phyloP scores from a whole-genome alignment of 2,329 filamentous ascomycete species.

The Aspergillus chevalieri region DNA sequence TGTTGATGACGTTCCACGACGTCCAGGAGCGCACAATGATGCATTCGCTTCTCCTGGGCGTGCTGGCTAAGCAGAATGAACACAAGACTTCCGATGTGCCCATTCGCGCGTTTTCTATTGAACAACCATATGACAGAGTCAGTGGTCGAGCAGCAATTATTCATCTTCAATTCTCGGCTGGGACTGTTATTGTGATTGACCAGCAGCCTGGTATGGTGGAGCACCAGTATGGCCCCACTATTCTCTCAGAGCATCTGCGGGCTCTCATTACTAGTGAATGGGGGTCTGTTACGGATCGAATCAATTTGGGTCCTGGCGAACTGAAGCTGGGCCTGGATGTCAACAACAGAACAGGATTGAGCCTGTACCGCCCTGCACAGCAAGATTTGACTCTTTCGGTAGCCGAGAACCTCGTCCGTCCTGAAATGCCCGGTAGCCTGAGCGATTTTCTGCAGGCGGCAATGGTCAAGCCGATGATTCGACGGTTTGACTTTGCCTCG shows the following conservation, averaged over 20 bases:
- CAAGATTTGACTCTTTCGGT: constrained; percentile 71
- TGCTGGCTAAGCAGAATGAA: constrained; percentile 62
- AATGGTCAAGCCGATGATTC: constrained; percentile 59
- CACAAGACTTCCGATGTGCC: constrained; percentile 64
- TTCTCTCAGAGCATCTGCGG: constrained; percentile 70
- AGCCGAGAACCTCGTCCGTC: constrained; percentile 59
- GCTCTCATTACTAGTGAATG: constrained; percentile 69
- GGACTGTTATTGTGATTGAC: constrained; percentile 58
- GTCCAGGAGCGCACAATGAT: constrained; percentile 64
- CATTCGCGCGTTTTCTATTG: constrained; percentile 60
- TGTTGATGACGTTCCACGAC: constrained; percentile 72
- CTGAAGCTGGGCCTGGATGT: constrained; percentile 61
- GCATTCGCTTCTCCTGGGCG: constrained; percentile 67
- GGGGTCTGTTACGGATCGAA: constrained; percentile 72
- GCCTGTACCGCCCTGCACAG: constrained; percentile 66
- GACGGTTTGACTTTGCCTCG: constrained; percentile 64
- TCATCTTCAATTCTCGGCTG: constrained; percentile 32
- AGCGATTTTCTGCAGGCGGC: constrained; percentile 55
- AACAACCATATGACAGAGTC: constrained; percentile 37
- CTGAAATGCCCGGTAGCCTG: constrained; percentile 59
- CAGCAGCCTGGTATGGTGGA: constrained; percentile 53
- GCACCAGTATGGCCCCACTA: constrained; percentile 57
- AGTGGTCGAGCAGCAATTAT: constrained; percentile 22
- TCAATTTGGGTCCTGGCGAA: constrained; percentile 74
- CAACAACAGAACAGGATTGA: constrained; percentile 55